Conservation (phyloP, 108 stramenopile species). For the Parietichytrium sp. region DNA sequence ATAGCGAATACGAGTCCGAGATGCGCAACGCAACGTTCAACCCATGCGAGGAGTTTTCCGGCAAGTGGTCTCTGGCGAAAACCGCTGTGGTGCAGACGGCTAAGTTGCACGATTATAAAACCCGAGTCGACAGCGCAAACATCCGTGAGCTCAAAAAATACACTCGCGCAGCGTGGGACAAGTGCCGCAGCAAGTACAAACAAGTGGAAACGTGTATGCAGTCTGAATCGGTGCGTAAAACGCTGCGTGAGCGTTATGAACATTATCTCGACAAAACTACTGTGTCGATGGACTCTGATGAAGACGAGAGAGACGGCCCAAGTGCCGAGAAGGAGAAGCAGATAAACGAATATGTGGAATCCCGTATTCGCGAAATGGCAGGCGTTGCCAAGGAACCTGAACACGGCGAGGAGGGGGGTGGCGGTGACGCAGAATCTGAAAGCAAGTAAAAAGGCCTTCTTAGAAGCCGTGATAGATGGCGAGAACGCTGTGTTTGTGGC, state of each 20-base stretch:
- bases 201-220: slow-evolving; percentile 8
- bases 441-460: no score
- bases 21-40: slow-evolving; percentile 28
- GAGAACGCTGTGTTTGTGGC: no score
- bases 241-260: slow-evolving; percentile 13
- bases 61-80: slow-evolving; percentile 33
- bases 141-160: slow-evolving; percentile 12
- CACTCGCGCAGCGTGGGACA: slow-evolving; percentile 15
- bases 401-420: no score
- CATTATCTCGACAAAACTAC: slow-evolving; percentile 11
- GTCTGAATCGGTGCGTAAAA: not conserved
- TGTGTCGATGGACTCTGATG: not conserved
- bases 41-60: slow-evolving; percentile 27
- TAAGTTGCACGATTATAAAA: slow-evolving; percentile 35
- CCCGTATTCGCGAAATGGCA: not conserved
- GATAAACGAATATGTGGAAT: not conserved
- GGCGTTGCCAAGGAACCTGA: not conserved
- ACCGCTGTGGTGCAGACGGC: not conserved
- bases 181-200: slow-evolving; percentile 22
- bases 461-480: no score
- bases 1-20: slow-evolving; percentile 27
- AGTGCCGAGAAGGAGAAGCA: not conserved
- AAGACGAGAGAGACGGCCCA: not conserved
- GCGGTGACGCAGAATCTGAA: no score
- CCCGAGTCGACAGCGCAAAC: slow-evolving; percentile 30